These are phyloP conservation scores for Saturnispora gosingensis DNA, from an alignment of 805 yeast species.

Conservation along the genomic window DNA sequence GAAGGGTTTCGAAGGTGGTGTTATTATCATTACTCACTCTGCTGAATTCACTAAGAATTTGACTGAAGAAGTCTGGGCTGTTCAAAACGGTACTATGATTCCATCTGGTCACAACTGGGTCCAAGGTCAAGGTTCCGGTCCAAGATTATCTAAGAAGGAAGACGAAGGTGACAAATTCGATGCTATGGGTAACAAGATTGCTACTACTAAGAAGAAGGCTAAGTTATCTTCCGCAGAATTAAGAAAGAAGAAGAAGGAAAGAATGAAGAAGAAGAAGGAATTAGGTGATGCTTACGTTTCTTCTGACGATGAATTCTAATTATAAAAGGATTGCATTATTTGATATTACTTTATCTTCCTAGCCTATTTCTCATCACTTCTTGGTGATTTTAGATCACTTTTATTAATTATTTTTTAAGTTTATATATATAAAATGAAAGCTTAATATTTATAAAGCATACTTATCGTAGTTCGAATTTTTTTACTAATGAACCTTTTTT, in stretches of 20 bases:
- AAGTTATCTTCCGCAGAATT: conserved; percentile 98
- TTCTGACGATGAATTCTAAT: conserved; percentile 73
- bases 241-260: conserved; percentile 99
- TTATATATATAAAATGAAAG: neutral
- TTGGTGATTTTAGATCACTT: neutral
- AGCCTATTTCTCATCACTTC: neutral
- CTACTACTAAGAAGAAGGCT: conserved; percentile 89
- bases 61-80: conserved; percentile 99
- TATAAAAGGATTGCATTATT: neutral
- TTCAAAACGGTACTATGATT: conserved; percentile 94
- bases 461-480: neutral
- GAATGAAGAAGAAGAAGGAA: conserved; percentile 99
- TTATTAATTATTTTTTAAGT: neutral
- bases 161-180: conserved; percentile 98
- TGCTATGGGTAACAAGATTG: conserved; percentile 99
- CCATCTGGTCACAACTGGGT: conserved; percentile 99
- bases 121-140: conserved; percentile 99
- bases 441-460: neutral
- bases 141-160: conserved; percentile 93
- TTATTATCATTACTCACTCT: conserved; percentile 98
- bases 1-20: conserved; percentile 99
- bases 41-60: conserved; percentile 99
- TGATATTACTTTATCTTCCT: neutral
- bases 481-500: no score
- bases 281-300: conserved; percentile 99